Evolutionary conservation across 2,329 filamentous ascomycete genomes (phyloP).

Genomic region (Beauveria bassiana): DNA sequence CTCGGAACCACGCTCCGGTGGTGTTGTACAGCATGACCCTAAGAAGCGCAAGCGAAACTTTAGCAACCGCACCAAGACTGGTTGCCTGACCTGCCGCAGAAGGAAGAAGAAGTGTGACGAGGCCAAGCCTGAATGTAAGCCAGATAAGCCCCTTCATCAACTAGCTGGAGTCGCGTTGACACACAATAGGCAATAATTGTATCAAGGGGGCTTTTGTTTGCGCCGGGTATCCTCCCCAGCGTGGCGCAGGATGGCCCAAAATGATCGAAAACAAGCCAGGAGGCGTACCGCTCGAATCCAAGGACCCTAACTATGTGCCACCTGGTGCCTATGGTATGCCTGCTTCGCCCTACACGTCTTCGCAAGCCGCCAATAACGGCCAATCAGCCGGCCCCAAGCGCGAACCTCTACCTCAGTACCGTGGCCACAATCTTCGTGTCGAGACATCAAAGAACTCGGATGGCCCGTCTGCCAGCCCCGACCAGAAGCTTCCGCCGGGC

Average conservation of each 20-base stretch:
- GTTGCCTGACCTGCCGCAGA: conserved; percentile 83
- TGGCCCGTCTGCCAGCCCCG: conserved; percentile 39
- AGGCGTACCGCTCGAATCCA: conserved; percentile 73
- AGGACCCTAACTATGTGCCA: conserved; percentile 59
- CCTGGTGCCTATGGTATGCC: conserved; percentile 57
- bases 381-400: conserved; percentile 36
- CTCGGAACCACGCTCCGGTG: conserved; percentile 41
- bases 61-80: conserved; percentile 92
- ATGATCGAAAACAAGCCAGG: conserved; percentile 60
- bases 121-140: conserved; percentile 82
- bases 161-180: conserved; percentile 1
- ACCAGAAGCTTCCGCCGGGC: conserved; percentile 54
- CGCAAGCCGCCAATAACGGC: conserved; percentile 33
- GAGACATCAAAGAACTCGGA: conserved; percentile 54
- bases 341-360: conserved; percentile 8
- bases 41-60: conserved; percentile 75
- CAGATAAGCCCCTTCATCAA: no score
- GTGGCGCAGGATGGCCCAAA: conserved; percentile 67
- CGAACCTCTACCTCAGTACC: conserved; percentile 51
- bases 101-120: conserved; percentile 99
- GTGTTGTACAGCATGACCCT: conserved; percentile 48
- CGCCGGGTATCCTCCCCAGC: conserved; percentile 79
- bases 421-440: conserved; percentile 54
- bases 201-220: conserved; percentile 83
- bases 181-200: conserved; percentile 70